These are phyloP conservation scores for Talaromyces sp. DNA, from an alignment of 2,329 filamentous ascomycete genomes.

Conservation along the genomic window DNA sequence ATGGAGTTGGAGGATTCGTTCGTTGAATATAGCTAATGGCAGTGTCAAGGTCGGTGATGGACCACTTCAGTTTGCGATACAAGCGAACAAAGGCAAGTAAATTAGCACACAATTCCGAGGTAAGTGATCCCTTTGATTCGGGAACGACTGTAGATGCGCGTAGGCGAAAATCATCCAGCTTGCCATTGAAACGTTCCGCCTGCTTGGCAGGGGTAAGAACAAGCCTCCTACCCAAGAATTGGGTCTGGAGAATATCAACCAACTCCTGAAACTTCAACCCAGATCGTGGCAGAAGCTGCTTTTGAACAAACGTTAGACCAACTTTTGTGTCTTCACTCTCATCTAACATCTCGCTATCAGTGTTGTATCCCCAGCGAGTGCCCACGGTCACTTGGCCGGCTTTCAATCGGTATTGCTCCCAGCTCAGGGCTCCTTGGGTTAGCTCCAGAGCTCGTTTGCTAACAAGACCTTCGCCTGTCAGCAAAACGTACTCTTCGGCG, in stretches of 20 bases:
- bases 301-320: conserved; percentile 13
- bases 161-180: background rate
- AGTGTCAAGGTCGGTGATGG: background rate
- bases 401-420: too few species aligned
- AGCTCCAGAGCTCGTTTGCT: too few species aligned
- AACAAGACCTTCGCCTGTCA: background rate
- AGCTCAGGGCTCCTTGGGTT: too few species aligned
- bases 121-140: too few species aligned
- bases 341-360: too few species aligned
- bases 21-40: background rate
- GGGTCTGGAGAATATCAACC: background rate
- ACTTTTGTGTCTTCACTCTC: background rate
- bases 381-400: too few species aligned
- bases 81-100: background rate
- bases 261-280: conserved; percentile 1
- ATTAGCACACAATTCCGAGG: background rate
- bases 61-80: background rate
- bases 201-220: background rate
- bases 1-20: too few species aligned
- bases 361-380: background rate
- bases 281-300: conserved; percentile 15
- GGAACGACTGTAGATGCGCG: too few species aligned
- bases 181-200: background rate
- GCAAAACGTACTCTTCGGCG: background rate
- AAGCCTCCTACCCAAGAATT: background rate